Evolutionary conservation across 257 asterid genomes (phyloP).

Genomic region (Asclepias syriaca): DNA sequence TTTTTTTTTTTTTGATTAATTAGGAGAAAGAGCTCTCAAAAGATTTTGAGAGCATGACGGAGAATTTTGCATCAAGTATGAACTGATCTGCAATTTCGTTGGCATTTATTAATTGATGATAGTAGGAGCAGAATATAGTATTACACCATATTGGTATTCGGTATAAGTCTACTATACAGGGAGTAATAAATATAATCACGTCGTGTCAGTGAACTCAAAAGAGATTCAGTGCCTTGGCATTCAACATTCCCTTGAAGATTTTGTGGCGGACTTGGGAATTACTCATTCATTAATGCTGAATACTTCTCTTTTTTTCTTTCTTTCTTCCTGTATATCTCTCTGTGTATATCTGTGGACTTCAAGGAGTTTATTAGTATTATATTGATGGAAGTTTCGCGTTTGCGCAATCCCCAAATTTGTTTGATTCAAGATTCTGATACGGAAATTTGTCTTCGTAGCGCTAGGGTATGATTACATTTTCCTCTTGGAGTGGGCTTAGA

Average conservation of each 20-base stretch:
- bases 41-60: not conserved
- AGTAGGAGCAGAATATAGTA: not conserved
- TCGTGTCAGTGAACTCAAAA: constrained; percentile 50
- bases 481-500: not conserved
- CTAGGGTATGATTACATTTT: not conserved
- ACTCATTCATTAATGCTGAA: constrained; percentile 8
- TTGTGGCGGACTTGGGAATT: constrained; percentile 17
- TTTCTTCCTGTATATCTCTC: not conserved
- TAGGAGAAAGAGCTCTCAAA: not conserved
- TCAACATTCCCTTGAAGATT: constrained; percentile 31
- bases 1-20: not conserved
- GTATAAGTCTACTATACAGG: constrained; percentile 15
- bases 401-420: constrained; percentile 13
- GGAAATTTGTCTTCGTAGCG: constrained; percentile 23
- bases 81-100: not conserved
- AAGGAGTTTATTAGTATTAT: not conserved
- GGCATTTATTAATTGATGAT: not conserved
- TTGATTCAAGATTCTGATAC: constrained; percentile 32
- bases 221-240: constrained; percentile 38
- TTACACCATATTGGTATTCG: constrained; percentile 1
- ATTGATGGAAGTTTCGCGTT: constrained; percentile 6
- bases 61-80: not conserved
- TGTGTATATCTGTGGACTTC: not conserved
- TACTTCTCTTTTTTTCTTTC: not conserved
- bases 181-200: constrained; percentile 46